Evolutionary conservation across 108 stramenopile species (phyloP), one percentile per base, ranked within the genome.

Genomic region (Seminavis robusta): DNA sequence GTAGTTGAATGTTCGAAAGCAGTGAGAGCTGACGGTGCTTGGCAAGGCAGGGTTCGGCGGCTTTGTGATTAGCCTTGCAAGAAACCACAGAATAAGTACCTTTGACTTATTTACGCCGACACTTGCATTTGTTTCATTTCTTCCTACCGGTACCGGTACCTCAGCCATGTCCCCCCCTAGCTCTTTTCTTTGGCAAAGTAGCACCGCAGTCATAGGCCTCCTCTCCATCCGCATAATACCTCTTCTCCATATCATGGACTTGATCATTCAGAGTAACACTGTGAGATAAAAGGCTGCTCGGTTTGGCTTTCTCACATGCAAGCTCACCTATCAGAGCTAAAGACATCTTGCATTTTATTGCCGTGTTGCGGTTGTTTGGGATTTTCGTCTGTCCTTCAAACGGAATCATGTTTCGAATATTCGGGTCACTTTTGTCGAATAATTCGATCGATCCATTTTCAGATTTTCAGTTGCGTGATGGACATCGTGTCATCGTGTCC

Each of bases 161-260:
- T 17, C 28, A 8, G 17, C 48, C 16, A 0, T 10, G 9, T 37
- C 36, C 25, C 52, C 62, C 30, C n/a, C n/a, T n/a, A n/a, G n/a
- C n/a, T n/a, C n/a, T n/a, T n/a, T n/a, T 73, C 19, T 27, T 59
- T 58, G 19, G 59, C 57, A 17, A 56, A 92, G 16, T 79, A 77
- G 57, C 86, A 88, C 44, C 93, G 65, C 98, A 99, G 52, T 96
- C 96, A 63, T 97, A 98, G 8, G 97, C 98, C 73, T 99, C 96
- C 68, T 99, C 98, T 17, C 97, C 97, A 73, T 99, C 98, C 0
- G 97, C 97, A 69, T 99, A 99, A 69, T 99, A 99, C 29, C 95
- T 95, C 69, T 88, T 86, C 65, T 99, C 98, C 23, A 97, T 76
- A 67, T 95, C 96, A 74, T 96, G 79, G 48, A 95, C 91, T 57